A percentile compares a stretch with the other conserved stretches of the same genome.
Evolutionary conservation across 805 yeast genomes (phyloP).

Genomic region (Barnettozyma siamensis): DNA sequence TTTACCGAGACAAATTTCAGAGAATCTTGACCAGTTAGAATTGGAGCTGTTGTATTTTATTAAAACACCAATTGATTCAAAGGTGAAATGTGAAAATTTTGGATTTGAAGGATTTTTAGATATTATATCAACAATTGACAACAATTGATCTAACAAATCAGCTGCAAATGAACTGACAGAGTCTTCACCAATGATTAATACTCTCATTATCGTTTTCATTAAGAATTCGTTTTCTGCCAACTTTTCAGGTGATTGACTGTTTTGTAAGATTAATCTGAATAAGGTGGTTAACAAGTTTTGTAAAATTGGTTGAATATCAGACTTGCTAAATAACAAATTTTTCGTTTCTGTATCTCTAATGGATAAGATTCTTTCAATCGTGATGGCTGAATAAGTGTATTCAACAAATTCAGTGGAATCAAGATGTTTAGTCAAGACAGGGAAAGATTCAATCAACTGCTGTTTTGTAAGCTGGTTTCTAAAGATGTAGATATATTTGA

Average conservation of each 20-base stretch:
- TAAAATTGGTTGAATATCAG: conserved; percentile 62
- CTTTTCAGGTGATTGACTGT: conserved; percentile 72
- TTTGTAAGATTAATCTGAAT: conserved; percentile 58
- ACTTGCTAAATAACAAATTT: conserved; percentile 59
- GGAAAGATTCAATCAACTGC: conserved; percentile 74
- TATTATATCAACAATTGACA: conserved; percentile 63
- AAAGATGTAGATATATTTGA: conserved; percentile 82
- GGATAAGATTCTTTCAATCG: conserved; percentile 82
- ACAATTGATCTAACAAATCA: conserved; percentile 54
- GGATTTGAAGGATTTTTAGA: conserved; percentile 94
- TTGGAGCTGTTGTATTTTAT: conserved; percentile 43
- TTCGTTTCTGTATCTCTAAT: conserved; percentile 52
- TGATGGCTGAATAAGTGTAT: conserved; percentile 88
- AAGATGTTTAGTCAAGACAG: conserved; percentile 69
- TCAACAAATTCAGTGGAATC: conserved; percentile 67
- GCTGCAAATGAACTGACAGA: conserved; percentile 41
- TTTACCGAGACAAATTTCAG: conserved; percentile 54
- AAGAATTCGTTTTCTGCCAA: conserved; percentile 92
- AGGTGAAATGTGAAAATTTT: conserved; percentile 80
- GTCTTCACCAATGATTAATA: conserved; percentile 67
- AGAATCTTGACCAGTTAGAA: conserved; percentile 28
- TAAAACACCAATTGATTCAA: conserved; percentile 80
- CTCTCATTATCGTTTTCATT: conserved; percentile 84
- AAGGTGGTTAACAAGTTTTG: conserved; percentile 59
- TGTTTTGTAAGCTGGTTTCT: conserved; percentile 89